Conservation (phyloP, 805 yeast species). For the Wickerhamomyces pijperi region DNA sequence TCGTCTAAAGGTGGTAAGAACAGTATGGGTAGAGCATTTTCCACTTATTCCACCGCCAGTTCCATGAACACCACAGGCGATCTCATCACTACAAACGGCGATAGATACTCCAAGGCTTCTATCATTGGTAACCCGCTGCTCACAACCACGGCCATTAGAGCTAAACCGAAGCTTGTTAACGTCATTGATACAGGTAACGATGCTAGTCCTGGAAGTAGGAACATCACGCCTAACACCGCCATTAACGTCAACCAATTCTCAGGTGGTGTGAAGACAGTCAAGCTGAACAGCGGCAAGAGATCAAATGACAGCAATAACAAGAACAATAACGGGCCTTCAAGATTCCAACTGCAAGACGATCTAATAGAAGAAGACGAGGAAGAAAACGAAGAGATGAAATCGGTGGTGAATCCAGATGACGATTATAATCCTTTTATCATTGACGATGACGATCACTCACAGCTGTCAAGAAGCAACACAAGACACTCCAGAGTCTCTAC, state of each 20-base stretch:
- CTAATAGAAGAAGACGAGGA: slow-evolving; percentile 11
- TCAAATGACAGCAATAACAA: no score
- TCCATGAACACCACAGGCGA: slow-evolving; percentile 10
- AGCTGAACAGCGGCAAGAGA: slow-evolving; percentile 7
- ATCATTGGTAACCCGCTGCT: slow-evolving; percentile 27
- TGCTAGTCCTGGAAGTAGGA: not conserved
- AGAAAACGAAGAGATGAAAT: slow-evolving; percentile 5
- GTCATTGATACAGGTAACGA: slow-evolving; percentile 15
- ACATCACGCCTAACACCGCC: slow-evolving; percentile 13
- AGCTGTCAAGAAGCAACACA: not conserved
- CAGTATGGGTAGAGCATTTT: slow-evolving; percentile 15
- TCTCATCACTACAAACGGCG: slow-evolving; percentile 22
- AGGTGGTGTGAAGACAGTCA: slow-evolving; percentile 17
- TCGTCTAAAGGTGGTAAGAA: slow-evolving; percentile 8
- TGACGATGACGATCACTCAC: slow-evolving; percentile 12
- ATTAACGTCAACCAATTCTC: slow-evolving; percentile 12
- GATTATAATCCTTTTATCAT: slow-evolving; percentile 19
- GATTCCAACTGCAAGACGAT: slow-evolving; percentile 6
- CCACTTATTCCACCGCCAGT: slow-evolving; percentile 12
- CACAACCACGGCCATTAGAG: slow-evolving; percentile 64
- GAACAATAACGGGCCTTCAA: not conserved
- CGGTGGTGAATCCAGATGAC: slow-evolving; percentile 1
- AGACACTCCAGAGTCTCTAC: not conserved
- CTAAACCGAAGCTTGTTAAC: slow-evolving; percentile 60
- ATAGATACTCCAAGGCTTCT: slow-evolving; percentile 30